phyloP scores from a whole-genome alignment of 768 basidiomycete genomes.

The Tylopilus rubrobrunneus region DNA sequence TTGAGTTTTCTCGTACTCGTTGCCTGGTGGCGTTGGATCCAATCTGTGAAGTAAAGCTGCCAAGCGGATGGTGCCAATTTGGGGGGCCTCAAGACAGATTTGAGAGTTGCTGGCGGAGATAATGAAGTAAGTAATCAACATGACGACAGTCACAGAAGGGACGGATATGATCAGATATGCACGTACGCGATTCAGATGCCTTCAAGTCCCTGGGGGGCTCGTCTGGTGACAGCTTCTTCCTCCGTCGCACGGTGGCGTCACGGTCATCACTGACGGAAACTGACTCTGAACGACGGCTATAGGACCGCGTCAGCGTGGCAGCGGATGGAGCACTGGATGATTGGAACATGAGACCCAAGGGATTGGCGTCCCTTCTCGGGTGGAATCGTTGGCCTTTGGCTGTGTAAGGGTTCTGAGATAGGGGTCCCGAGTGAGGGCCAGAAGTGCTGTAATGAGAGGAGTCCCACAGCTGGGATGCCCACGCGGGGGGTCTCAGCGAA shows the following conservation, averaged over 20 bases:
- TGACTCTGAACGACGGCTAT: conserved; percentile 67
- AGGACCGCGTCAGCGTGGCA: conserved; percentile 51
- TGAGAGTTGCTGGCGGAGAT: conserved; percentile 52
- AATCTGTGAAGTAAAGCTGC: conserved; percentile 96
- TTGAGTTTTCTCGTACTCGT: conserved; percentile 82
- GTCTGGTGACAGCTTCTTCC: conserved; percentile 38
- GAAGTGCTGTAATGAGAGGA: conserved; percentile 39
- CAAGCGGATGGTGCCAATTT: conserved; percentile 92
- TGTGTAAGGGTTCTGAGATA: conserved; percentile 38
- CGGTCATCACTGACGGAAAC: conserved; percentile 57
- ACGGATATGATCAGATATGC: conserved; percentile 28
- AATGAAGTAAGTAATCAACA: conserved; percentile 25
- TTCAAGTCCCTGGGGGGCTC: conserved; percentile 37
- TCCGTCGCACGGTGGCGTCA: conserved; percentile 71
- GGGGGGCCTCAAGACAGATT: conserved; percentile 79
- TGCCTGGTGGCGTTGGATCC: conserved; percentile 84
- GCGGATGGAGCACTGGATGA: conserved; percentile 69
- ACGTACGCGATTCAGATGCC: conserved; percentile 47
- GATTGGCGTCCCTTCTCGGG: conserved; percentile 38
- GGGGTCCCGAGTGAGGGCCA: conserved; percentile 42
- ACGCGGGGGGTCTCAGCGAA: conserved; percentile 53
- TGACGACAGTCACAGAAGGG: conserved; percentile 25
- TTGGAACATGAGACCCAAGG: conserved; percentile 58
- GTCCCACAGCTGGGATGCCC: conserved; percentile 69
- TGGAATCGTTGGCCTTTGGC: conserved; percentile 37